phyloP scores from a whole-genome alignment of 2,329 filamentous ascomycete genomes.

The Cucurbitaria berberidis region DNA sequence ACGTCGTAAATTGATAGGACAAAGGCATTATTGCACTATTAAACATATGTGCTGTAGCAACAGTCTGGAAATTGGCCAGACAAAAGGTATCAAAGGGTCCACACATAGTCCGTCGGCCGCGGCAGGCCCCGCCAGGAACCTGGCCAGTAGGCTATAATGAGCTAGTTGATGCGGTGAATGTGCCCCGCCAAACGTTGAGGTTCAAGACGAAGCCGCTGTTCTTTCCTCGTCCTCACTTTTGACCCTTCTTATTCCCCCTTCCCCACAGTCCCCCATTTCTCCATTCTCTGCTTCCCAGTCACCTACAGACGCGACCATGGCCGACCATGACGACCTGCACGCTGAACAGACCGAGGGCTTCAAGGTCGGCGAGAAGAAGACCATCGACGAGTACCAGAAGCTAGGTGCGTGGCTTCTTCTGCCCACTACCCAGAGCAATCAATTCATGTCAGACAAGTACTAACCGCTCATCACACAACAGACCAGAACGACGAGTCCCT shows the following conservation, averaged over 20 bases:
- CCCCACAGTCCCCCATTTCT: slow-evolving; percentile 4
- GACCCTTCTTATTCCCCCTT: slow-evolving; percentile 11
- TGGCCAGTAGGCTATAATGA: slow-evolving; percentile 14
- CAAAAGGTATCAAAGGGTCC: slow-evolving; percentile 2
- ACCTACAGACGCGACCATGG: slow-evolving; percentile 29
- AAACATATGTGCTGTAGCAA: neutral
- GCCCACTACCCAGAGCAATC: neutral
- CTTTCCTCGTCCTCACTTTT: slow-evolving; percentile 16
- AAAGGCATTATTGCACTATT: neutral
- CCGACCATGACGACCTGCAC: slow-evolving; percentile 73
- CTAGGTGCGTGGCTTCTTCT: slow-evolving; percentile 70
- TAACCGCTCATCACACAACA: slow-evolving; percentile 35
- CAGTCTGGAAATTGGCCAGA: slow-evolving; percentile 12
- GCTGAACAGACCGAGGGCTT: slow-evolving; percentile 92
- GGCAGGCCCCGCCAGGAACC: slow-evolving; percentile 26
- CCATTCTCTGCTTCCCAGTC: slow-evolving; percentile 2
- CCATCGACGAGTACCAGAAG: slow-evolving; percentile 89
- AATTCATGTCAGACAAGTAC: neutral
- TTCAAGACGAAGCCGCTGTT: slow-evolving; percentile 21
- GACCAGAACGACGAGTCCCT: slow-evolving; percentile 86
- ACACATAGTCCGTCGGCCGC: slow-evolving; percentile 14
- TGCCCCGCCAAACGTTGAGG: slow-evolving; percentile 31
- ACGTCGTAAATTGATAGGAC: neutral
- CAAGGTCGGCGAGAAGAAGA: slow-evolving; percentile 99
- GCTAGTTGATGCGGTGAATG: slow-evolving; percentile 30